Evolutionary conservation across 169 alveolate species (phyloP).

Genomic region (Cryptosporidium ubiquitum): DNA sequence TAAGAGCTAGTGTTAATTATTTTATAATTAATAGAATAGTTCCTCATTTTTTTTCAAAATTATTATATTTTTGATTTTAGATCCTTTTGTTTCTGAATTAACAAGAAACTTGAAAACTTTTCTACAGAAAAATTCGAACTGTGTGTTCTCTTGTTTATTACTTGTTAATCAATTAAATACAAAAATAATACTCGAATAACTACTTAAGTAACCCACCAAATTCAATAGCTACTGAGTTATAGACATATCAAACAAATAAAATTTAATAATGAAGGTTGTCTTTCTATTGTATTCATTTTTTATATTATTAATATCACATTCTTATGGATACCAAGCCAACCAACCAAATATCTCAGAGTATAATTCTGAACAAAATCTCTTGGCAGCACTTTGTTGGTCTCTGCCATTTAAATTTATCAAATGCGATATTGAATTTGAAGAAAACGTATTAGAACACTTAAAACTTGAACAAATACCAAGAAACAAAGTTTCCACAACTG

Average conservation of each 20-base stretch:
- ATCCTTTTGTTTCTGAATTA: neutral
- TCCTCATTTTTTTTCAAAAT: neutral
- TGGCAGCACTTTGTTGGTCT: conserved; percentile 65
- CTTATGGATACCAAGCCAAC: conserved; percentile 8
- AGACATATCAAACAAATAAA: neutral
- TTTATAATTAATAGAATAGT: neutral
- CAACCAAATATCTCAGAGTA: conserved; percentile 1
- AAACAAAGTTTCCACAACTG: conserved; percentile 41
- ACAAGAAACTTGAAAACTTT: neutral
- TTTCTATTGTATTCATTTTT: neutral
- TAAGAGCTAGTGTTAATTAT: neutral
- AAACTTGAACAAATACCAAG: conserved; percentile 28
- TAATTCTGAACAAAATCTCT: conserved; percentile 35
- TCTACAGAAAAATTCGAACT: neutral
- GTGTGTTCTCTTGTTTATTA: neutral
- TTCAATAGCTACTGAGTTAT: neutral
- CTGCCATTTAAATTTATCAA: conserved; percentile 57
- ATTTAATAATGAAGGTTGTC: neutral
- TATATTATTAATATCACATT: neutral
- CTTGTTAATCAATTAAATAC: no score
- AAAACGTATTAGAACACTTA: conserved; percentile 38
- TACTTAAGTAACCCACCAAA: neutral
- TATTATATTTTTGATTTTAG: neutral
- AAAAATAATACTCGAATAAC: no score
- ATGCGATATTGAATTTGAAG: conserved; percentile 47